phyloP scores from a whole-genome alignment of 2,329 filamentous ascomycete genomes.

The Cadophora gregata region DNA sequence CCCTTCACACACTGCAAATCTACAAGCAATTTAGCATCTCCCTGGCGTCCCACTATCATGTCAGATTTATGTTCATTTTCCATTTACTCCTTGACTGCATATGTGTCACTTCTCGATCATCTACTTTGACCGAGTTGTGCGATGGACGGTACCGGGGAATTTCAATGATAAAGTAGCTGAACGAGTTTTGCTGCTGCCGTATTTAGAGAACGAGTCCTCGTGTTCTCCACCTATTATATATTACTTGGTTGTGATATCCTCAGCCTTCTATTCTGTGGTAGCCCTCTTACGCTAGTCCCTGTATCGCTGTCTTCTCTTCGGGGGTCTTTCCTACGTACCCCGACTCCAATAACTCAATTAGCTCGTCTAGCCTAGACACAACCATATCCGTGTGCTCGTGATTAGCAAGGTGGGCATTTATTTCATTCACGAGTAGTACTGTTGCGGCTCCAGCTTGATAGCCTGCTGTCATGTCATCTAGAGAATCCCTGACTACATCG shows the following conservation, averaged over 20 bases:
- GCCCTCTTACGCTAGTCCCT: conserved; percentile 29
- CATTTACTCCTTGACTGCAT: conserved; percentile 15
- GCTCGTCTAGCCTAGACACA: conserved; percentile 74
- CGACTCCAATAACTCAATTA: conserved; percentile 75
- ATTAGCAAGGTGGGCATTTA: conserved; percentile 71
- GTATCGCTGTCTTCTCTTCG: conserved; percentile 36
- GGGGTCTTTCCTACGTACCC: conserved; percentile 67
- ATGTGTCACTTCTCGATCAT: conserved; percentile 20
- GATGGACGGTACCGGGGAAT: conserved; percentile 1
- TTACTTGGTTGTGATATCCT: conserved; percentile 12
- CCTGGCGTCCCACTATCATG: conserved; percentile 26
- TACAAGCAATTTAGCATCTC: conserved; percentile 33
- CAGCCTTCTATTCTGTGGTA: conserved; percentile 34
- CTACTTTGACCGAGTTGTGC: conserved; percentile 10
- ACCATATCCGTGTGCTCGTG: conserved; percentile 81
- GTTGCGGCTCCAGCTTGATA: conserved; percentile 84
- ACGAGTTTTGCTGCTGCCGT: conserved; percentile 31
- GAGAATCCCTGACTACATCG: conserved; percentile 66
- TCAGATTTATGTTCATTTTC: conserved; percentile 10
- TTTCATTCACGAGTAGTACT: conserved; percentile 85
- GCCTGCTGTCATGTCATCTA: conserved; percentile 93
- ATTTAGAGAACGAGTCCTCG: conserved; percentile 26
- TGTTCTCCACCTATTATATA: conserved; percentile 3
- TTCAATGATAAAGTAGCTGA: conserved; percentile 2
- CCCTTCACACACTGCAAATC: conserved; percentile 17